Evolutionary conservation across 108 stramenopile species (phyloP).

Genomic region (Hondaea fermentalgiana): DNA sequence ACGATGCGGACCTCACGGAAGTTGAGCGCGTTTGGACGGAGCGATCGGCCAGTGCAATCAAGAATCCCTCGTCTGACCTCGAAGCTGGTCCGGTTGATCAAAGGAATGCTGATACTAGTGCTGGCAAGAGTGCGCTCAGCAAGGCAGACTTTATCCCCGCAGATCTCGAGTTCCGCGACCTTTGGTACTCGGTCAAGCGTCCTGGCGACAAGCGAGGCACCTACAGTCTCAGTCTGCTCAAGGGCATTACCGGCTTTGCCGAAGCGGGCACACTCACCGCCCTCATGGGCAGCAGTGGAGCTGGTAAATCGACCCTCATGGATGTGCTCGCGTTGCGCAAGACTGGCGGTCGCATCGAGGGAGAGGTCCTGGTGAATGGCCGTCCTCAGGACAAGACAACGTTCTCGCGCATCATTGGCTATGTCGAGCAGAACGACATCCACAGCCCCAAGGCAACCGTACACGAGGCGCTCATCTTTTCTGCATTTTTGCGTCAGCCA

Average conservation of each 20-base stretch:
- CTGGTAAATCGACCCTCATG: conserved; percentile 56
- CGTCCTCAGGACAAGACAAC: conserved; percentile 25
- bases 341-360: conserved; percentile 49
- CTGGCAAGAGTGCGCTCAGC: background rate
- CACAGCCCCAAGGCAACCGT: conserved; percentile 55
- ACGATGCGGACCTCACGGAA: background rate
- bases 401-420: conserved; percentile 37
- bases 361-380: conserved; percentile 57
- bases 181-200: background rate
- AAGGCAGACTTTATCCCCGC: background rate
- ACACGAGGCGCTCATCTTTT: conserved; percentile 51
- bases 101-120: background rate
- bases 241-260: background rate
- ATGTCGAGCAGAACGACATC: conserved; percentile 61
- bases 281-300: conserved; percentile 39
- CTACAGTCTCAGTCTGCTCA: conserved; percentile 14
- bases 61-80: no score
- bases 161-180: background rate
- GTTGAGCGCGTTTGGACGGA: background rate
- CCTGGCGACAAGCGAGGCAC: background rate
- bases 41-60: background rate
- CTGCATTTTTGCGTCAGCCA: conserved; percentile 20
- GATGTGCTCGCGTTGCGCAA: conserved; percentile 64
- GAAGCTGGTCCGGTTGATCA: background rate
- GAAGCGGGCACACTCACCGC: conserved; percentile 27